Base-by-base conservation (phyloP, 225 moss, liverwort and hornwort species). In the Pseudoscleropodium purum region DNA sequence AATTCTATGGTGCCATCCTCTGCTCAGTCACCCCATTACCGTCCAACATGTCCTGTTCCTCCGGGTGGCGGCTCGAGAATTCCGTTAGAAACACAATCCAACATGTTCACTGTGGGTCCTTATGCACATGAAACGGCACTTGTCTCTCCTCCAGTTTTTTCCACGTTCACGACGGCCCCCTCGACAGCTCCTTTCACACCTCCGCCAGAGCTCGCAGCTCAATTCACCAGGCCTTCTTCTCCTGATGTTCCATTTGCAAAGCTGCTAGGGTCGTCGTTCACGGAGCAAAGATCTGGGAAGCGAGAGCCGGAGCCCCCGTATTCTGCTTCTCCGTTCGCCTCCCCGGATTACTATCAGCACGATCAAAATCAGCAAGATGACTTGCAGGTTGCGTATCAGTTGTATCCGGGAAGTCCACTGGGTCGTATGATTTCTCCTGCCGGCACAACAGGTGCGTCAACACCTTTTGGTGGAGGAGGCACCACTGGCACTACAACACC, bases 111-210 rank as follows among this genome's bases (percentile, higher is more conserved):
- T 81, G 94, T 95, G 84, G 99, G 99, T 65, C 99, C 99, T 18
- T 99, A 99, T 63, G 99, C 99, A 54, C 99, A 99, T 87, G 99
- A 99, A 90, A 99, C 99, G n/a, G 97, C 99, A 39, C 96, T 99
- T 39, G 99, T 99, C 65, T 96, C 99, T n/a, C 99, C 99, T 61
- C 99, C 97, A 25, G 97, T 96, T 56, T 97, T 97, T 87, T 99
- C 99, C 75, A 95, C 96, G 81, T 97, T 97, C 84, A 99, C 99
- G 39, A 99, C 99, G 25, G 99, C 99, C 61, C 99, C 99, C 36
- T 99, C 99, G 19, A 99, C 99, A 54, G 99, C 99, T 82, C 99
- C 99, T 60, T 99, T 99, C 84, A 99, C 99, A 26, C 99, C 99
- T 64, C 99, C 99, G 66, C 99, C 99, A 66, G 99, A 99, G 92